Evolutionary conservation across 2,329 filamentous ascomycete genomes (phyloP).

Genomic region (Herpotrichia juniperi): DNA sequence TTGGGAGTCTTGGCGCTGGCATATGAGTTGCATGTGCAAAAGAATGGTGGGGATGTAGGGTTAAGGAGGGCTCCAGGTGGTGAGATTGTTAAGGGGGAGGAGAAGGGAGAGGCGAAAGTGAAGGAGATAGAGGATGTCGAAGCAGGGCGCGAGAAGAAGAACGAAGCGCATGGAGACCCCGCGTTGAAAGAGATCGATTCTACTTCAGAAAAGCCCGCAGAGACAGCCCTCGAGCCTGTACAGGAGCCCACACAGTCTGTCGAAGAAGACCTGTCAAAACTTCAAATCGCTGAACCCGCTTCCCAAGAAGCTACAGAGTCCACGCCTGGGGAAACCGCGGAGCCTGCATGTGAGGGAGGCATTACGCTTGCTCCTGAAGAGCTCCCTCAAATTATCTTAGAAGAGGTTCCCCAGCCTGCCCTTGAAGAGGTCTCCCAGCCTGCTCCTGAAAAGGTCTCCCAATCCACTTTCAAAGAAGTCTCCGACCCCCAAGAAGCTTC

Average conservation of each 20-base stretch:
- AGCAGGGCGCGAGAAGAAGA: constrained; percentile 3
- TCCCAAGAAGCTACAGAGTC: not conserved
- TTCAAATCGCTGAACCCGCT: constrained; percentile 12
- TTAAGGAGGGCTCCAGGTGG: constrained; percentile 72
- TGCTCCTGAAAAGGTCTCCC: constrained; percentile 20
- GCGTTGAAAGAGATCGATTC: not conserved
- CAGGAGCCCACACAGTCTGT: constrained; percentile 11
- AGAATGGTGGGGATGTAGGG: constrained; percentile 88
- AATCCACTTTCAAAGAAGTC: constrained; percentile 20
- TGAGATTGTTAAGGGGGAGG: constrained; percentile 11
- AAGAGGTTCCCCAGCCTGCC: not conserved
- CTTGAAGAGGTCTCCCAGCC: not conserved
- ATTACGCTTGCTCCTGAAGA: not conserved
- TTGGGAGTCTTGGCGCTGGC: constrained; percentile 86
- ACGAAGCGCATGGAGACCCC: not conserved
- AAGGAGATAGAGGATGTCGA: constrained; percentile 10
- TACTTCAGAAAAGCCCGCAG: not conserved
- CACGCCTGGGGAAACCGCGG: not conserved
- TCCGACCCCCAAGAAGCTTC: constrained; percentile 8
- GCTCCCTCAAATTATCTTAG: not conserved
- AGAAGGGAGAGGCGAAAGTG: constrained; percentile 21
- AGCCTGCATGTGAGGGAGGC: too few species aligned
- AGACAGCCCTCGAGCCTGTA: not conserved
- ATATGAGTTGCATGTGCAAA: constrained; percentile 93
- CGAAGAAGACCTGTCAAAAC: constrained; percentile 24